Base-by-base conservation (phyloP, 1,139 yeast species). In the Yamadazyma mexicana region DNA sequence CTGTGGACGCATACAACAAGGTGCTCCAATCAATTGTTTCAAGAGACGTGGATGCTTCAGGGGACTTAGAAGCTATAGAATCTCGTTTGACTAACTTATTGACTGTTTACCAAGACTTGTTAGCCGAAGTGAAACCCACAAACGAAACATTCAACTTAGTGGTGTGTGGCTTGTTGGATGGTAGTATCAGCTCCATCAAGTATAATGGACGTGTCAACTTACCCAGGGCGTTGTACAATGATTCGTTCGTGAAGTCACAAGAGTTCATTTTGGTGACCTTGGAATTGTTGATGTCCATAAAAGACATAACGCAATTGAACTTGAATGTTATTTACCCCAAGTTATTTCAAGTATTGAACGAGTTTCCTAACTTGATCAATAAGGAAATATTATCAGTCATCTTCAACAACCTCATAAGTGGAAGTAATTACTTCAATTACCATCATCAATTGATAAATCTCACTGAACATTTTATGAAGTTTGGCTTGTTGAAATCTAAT, bases 61-160 rank as follows among this genome's bases (percentile, higher is more conserved):
- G 35, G 2, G 40, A 52, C 3, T 40, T 65, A 5, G 59, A 54
- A 23, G 59, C 62, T 15, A 59, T 66, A 12, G 77, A 72, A 47
- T 48, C 55, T 17, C 62, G 62, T 50, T 66, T 83, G 51, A 83
- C 87, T 3, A 77, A 73, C 39, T 56, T 84, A 44, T 62, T 84
- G 46, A 81, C 81, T 12, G 79, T 83, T 29, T 84, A 84, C 55
- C 86, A 83, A 40, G 89, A 83, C 52, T 61, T 83, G 51, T 66
- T 84, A 18, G 35, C 39, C 43, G 66, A 62, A 40, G 46, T 79
- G 30, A 81, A 77, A 51, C 92, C 92, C 16, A 67, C 73, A 29
- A 50, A 55, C 29, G 66, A 66, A 23, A 81, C 86, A 5, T 83
- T 75, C 56, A 66, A 75, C 47, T 54, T 75, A 1, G 76, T 83